A percentile compares a stretch with the other conserved stretches of the same genome.
These are phyloP conservation scores for Saccharata proteae DNA, from an alignment of 2,329 filamentous ascomycete genomes.

Conservation along the genomic window DNA sequence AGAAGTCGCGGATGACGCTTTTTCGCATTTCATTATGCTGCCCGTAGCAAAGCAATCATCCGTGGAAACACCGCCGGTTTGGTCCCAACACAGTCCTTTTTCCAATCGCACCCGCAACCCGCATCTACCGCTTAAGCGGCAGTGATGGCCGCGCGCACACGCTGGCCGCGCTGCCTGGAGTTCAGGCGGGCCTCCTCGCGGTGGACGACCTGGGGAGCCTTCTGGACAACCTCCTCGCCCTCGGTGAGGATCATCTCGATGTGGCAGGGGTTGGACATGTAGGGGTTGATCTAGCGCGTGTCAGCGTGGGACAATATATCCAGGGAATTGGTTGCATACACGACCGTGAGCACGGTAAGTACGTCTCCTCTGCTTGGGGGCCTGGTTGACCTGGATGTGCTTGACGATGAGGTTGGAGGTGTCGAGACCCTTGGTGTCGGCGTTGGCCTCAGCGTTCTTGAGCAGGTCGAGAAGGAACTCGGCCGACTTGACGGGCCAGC, in stretches of 20 bases:
- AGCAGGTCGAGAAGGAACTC: slow-evolving; percentile 95
- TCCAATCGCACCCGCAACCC: not conserved
- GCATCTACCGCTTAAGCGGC: slow-evolving; percentile 29
- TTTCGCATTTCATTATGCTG: no score
- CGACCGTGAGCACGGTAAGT: slow-evolving; percentile 99
- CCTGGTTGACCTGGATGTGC: slow-evolving; percentile 99
- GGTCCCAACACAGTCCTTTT: slow-evolving; percentile 7
- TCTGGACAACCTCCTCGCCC: slow-evolving; percentile 89
- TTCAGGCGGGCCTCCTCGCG: slow-evolving; percentile 59
- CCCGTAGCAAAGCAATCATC: no score
- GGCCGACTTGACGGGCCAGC: slow-evolving; percentile 99
- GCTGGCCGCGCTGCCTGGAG: slow-evolving; percentile 80
- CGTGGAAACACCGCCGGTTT: slow-evolving; percentile 9
- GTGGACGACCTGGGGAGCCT: slow-evolving; percentile 58
- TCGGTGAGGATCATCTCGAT: slow-evolving; percentile 99
- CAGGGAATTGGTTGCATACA: slow-evolving; percentile 50
- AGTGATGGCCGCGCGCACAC: slow-evolving; percentile 50
- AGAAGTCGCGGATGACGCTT: no score
- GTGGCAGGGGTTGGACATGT: slow-evolving; percentile 99
- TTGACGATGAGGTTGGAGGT: slow-evolving; percentile 96
- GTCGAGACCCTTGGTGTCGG: slow-evolving; percentile 44
- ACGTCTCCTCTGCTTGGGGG: slow-evolving; percentile 96
- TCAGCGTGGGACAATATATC: slow-evolving; percentile 3
- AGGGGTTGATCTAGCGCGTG: slow-evolving; percentile 80
- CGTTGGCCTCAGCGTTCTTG: slow-evolving; percentile 34